Conservation (phyloP, 179 eudicot genomes). For the Heliamphora pulchella region DNA sequence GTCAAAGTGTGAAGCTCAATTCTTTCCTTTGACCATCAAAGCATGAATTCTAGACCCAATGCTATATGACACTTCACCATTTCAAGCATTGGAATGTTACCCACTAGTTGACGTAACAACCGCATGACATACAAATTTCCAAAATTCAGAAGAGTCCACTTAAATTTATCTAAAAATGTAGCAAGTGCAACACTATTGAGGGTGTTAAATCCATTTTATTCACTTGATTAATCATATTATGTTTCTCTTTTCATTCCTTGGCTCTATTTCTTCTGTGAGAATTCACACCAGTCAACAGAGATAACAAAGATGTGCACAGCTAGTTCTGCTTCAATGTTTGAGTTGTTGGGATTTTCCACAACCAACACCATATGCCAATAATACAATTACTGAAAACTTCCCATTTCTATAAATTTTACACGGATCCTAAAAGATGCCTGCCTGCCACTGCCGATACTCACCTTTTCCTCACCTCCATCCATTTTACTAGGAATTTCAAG, state of each 20-base stretch:
- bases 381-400: not conserved
- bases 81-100: not conserved
- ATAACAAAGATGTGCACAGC: not conserved
- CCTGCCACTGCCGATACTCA: not conserved
- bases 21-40: not conserved
- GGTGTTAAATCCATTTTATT: not conserved
- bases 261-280: not conserved
- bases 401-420: not conserved
- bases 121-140: not conserved
- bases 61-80: not conserved
- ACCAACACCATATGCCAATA: not conserved
- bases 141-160: not conserved
- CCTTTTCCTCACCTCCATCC: not conserved
- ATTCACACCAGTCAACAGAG: not conserved
- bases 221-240: not conserved
- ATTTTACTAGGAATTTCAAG: not conserved
- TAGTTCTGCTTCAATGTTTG: not conserved
- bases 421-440: not conserved
- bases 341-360: not conserved
- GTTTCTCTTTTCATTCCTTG: not conserved
- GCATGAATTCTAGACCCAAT: not conserved
- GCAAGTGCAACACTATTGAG: not conserved
- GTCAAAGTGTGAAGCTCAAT: conserved; percentile 1
- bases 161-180: not conserved
- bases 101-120: not conserved